These are phyloP conservation scores for Lolium multiflorum DNA, from an alignment of 176 grass and related monocot genomes.

Conservation along the genomic window DNA sequence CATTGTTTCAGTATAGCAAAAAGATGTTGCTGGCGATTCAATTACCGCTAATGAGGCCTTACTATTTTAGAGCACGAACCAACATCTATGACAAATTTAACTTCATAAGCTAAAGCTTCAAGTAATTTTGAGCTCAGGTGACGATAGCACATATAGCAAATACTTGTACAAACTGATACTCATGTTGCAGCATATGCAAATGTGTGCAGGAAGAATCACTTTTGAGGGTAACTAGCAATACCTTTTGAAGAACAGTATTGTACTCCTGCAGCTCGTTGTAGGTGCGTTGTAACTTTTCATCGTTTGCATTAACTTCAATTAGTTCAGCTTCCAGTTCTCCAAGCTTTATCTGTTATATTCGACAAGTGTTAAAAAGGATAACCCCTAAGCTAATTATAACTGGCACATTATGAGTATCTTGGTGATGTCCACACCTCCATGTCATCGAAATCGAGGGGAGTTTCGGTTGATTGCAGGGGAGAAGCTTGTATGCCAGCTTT, in stretches of 20 bases:
- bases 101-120: slow-evolving; percentile 8
- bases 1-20: slow-evolving; percentile 1
- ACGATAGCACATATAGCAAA: slow-evolving; percentile 28
- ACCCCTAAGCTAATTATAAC: slow-evolving; percentile 1
- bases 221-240: slow-evolving; percentile 39
- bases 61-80: slow-evolving; percentile 11
- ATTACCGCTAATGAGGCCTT: neutral
- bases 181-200: slow-evolving; percentile 19
- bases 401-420: neutral
- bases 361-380: slow-evolving; percentile 17
- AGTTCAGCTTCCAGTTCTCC: slow-evolving; percentile 90
- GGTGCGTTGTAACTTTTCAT: slow-evolving; percentile 78
- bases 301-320: slow-evolving; percentile 97
- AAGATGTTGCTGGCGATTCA: neutral
- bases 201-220: slow-evolving; percentile 24
- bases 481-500: slow-evolving; percentile 69
- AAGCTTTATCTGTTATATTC: slow-evolving; percentile 80
- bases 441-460: slow-evolving; percentile 74
- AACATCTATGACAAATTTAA: slow-evolving; percentile 13
- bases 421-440: slow-evolving; percentile 60
- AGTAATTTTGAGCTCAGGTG: neutral
- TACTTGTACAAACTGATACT: slow-evolving; percentile 7
- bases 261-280: slow-evolving; percentile 90
- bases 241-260: slow-evolving; percentile 87
- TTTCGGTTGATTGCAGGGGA: slow-evolving; percentile 43